Evolutionary conservation across 805 yeast genomes (phyloP).

Genomic region (Lipomyces sp.): DNA sequence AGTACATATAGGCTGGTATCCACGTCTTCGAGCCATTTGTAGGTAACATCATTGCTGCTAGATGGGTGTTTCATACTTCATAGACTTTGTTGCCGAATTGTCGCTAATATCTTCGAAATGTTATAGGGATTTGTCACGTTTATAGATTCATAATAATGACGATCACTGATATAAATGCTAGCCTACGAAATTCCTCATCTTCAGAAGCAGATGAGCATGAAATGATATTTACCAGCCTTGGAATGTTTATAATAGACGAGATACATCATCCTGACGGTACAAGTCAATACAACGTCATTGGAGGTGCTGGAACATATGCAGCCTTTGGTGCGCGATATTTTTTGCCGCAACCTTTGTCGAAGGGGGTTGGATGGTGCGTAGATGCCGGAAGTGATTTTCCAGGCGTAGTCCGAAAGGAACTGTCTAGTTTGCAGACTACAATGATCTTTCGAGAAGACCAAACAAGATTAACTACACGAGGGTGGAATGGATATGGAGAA

Average conservation of each 20-base stretch:
- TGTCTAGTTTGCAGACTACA: constrained; percentile 68
- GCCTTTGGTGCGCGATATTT: constrained; percentile 70
- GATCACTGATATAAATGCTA: neutral
- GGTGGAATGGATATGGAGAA: constrained; percentile 74
- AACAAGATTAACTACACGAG: constrained; percentile 71
- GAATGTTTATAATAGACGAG: constrained; percentile 90
- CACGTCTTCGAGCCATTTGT: too few relatives aligned
- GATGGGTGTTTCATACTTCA: too few relatives aligned
- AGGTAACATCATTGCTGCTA: too few relatives aligned
- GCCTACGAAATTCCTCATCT: neutral
- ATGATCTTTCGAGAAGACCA: constrained; percentile 58
- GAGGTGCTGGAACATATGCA: constrained; percentile 91
- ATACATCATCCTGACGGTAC: constrained; percentile 57
- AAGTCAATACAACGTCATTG: constrained; percentile 60
- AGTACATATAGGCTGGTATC: too few relatives aligned
- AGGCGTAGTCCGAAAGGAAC: constrained; percentile 47
- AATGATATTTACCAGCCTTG: constrained; percentile 55
- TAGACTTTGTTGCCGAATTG: too few relatives aligned
- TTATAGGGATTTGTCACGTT: neutral
- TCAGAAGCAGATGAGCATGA: neutral
- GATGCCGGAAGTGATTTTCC: constrained; percentile 87
- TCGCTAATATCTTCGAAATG: neutral
- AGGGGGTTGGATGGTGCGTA: constrained; percentile 65
- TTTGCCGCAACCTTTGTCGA: constrained; percentile 47
- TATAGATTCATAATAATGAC: neutral